Evolutionary conservation across 2,329 filamentous ascomycete genomes (phyloP).

Genomic region (Ustulina deusta): DNA sequence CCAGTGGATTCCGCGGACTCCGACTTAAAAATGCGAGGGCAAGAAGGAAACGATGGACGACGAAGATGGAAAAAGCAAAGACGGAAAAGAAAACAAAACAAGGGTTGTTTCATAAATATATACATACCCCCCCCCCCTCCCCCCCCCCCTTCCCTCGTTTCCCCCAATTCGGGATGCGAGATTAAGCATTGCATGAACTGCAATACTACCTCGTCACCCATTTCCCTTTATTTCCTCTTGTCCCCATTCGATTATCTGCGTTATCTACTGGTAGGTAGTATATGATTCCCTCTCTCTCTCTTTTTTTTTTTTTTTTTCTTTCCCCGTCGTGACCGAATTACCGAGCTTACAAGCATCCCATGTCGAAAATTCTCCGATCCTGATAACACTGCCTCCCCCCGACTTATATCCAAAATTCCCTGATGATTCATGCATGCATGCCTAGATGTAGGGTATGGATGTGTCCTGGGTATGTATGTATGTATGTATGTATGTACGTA

Average conservation of each 20-base stretch:
- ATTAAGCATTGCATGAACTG: conserved; percentile 18
- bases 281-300: neutral
- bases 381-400: neutral
- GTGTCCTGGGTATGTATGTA: conserved; percentile 1
- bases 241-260: neutral
- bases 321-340: neutral
- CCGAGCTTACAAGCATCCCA: neutral
- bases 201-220: conserved; percentile 14
- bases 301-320: neutral
- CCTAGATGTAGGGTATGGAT: neutral
- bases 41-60: neutral
- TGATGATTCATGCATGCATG: conserved; percentile 2
- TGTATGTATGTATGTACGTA: neutral
- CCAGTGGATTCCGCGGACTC: too few relatives aligned
- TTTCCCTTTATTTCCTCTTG: neutral
- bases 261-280: too few relatives aligned
- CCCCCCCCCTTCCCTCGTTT: too few relatives aligned
- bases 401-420: neutral
- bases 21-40: too few relatives aligned
- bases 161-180: conserved; percentile 3
- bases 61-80: neutral
- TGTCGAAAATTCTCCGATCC: conserved; percentile 9
- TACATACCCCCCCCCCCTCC: neutral
- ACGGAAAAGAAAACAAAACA: neutral
- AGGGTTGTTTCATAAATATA: conserved; percentile 12